phyloP scores from a whole-genome alignment of 1,284 basidiomycete species.

The Cutaneotrichosporon spelunceum region DNA sequence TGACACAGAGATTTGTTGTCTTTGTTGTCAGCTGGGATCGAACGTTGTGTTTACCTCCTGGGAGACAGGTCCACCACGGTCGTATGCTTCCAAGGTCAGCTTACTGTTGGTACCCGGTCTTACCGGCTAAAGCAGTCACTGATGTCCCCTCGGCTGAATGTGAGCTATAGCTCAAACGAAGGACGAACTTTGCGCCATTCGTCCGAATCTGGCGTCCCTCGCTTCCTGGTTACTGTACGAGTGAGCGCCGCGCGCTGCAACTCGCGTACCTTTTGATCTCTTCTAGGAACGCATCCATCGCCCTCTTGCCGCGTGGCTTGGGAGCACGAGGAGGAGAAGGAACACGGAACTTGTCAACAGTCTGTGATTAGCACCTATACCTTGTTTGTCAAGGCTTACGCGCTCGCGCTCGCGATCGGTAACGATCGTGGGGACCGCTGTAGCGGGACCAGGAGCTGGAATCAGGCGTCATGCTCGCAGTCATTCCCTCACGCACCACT shows the following conservation, averaged over 20 bases:
- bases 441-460: not conserved
- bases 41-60: not conserved
- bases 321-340: constrained; percentile 58
- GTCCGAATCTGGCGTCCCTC: constrained; percentile 74
- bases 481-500: not conserved
- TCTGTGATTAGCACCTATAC: constrained; percentile 4
- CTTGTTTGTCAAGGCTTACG: constrained; percentile 23
- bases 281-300: constrained; percentile 88
- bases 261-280: constrained; percentile 78
- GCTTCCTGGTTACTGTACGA: constrained; percentile 75
- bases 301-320: constrained; percentile 80
- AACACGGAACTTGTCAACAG: not conserved
- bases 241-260: not conserved
- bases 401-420: not conserved
- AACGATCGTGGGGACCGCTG: not conserved
- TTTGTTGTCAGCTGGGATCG: constrained; percentile 40
- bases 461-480: too few species aligned
- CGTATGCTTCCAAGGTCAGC: constrained; percentile 27
- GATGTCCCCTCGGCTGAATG: constrained; percentile 58
- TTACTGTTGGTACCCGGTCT: constrained; percentile 17
- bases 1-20: constrained; percentile 90
- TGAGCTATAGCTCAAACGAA: not conserved
- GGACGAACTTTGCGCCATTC: constrained; percentile 61
- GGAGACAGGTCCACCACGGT: constrained; percentile 7
- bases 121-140: constrained; percentile 80